Evolutionary conservation across 495 filamentous ascomycete species (phyloP).

Genomic region (Parathielavia appendiculata): DNA sequence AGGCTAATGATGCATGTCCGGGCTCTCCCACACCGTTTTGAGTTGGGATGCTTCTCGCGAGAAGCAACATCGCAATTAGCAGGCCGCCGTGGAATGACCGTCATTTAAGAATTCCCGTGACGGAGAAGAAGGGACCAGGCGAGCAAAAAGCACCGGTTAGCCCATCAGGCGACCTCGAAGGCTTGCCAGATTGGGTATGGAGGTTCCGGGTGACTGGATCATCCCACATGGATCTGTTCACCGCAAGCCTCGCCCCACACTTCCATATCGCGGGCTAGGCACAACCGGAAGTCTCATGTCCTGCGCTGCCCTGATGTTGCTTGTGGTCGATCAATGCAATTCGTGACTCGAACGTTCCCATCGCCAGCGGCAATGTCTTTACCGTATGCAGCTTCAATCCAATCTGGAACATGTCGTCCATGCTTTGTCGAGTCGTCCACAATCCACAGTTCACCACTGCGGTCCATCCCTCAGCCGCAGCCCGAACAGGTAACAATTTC

Average conservation of each 20-base stretch:
- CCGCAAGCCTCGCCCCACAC: constrained; percentile 10
- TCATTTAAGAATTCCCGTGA: constrained; percentile 3
- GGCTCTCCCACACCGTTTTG: constrained; percentile 7
- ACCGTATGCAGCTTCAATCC: no score
- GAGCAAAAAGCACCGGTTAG: not conserved
- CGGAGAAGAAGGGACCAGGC: not conserved
- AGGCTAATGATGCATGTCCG: constrained; percentile 9
- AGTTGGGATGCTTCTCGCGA: not conserved
- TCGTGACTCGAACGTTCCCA: not conserved
- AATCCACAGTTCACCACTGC: not conserved
- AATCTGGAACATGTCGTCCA: not conserved
- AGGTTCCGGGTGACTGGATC: constrained; percentile 15
- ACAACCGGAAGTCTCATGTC: not conserved
- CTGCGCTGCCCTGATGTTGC: not conserved
- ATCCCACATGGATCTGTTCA: constrained; percentile 12
- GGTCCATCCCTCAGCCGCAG: constrained; percentile 10
- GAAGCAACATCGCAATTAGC: constrained; percentile 21
- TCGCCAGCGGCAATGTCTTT: not conserved
- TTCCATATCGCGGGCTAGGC: constrained; percentile 2
- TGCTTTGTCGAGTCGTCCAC: not conserved
- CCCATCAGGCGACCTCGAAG: not conserved
- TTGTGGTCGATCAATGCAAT: not conserved
- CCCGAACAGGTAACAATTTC: constrained; percentile 1
- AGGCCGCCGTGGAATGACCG: constrained; percentile 11
- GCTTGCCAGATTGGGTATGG: not conserved